These are phyloP conservation scores for Toxicodendron radicans DNA, from an alignment of 345 rosid genomes.

Conservation along the genomic window DNA sequence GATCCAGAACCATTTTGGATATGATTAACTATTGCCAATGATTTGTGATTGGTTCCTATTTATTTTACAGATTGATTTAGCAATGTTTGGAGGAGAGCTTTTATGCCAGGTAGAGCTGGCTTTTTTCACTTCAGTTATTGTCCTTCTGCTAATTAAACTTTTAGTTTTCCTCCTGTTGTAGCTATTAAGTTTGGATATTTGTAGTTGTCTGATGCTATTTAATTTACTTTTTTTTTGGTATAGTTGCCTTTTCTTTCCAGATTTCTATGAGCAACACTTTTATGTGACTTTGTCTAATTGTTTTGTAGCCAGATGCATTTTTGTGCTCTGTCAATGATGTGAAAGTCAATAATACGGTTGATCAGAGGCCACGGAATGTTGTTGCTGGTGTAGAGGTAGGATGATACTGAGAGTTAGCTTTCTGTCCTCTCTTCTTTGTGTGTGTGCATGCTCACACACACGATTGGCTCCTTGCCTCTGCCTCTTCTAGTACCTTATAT, in stretches of 20 bases:
- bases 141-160: constrained; percentile 6
- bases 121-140: constrained; percentile 20
- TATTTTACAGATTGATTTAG: constrained; percentile 73
- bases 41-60: constrained; percentile 19
- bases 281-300: constrained; percentile 31
- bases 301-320: constrained; percentile 96
- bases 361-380: constrained; percentile 77
- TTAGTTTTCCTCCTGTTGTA: not conserved
- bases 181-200: constrained; percentile 3
- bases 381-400: constrained; percentile 76
- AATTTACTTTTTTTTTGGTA: not conserved
- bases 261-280: constrained; percentile 11
- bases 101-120: constrained; percentile 78
- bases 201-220: not conserved
- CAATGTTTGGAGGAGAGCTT: constrained; percentile 90
- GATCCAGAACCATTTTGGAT: constrained; percentile 4
- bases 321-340: constrained; percentile 93
- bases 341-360: constrained; percentile 69
- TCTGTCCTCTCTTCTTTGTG: not conserved
- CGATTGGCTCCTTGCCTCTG: constrained; percentile 7
- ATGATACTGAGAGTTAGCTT: not conserved
- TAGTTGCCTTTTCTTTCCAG: not conserved
- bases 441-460: not conserved
- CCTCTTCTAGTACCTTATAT: not conserved
- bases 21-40: constrained; percentile 21